A percentile compares a stretch with the other conserved stretches of the same genome.
These are phyloP conservation scores for Tetrastigma voinierianum DNA, from an alignment of 164 flowering plant genomes.

Conservation along the genomic window DNA sequence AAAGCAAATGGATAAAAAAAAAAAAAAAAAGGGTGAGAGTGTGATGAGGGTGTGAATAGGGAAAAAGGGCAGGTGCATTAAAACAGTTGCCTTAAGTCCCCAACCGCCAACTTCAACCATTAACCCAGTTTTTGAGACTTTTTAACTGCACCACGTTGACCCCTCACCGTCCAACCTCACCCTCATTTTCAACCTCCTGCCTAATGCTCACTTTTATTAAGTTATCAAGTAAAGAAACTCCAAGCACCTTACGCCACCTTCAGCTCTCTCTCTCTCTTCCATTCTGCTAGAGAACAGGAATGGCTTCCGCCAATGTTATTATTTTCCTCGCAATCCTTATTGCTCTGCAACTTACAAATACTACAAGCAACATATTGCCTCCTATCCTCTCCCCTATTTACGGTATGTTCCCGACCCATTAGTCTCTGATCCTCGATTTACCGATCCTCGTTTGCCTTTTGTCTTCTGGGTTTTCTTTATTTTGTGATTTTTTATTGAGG, in stretches of 20 bases:
- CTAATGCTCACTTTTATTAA: no score
- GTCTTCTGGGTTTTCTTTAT: conserved; percentile 9
- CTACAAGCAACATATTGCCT: conserved; percentile 21
- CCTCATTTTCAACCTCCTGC: neutral
- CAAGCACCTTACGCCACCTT: neutral
- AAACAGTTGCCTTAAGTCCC: neutral
- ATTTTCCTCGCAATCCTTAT: conserved; percentile 13
- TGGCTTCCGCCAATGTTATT: conserved; percentile 20
- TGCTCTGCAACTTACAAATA: conserved; percentile 16
- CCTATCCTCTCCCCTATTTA: conserved; percentile 33
- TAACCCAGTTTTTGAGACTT: neutral
- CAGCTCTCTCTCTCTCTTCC: neutral
- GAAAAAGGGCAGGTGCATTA: no score
- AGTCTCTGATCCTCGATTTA: neutral
- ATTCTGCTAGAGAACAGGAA: conserved; percentile 1
- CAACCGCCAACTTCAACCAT: conserved; percentile 4
- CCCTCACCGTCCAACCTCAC: neutral
- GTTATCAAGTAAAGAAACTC: neutral
- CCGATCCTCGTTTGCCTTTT: neutral
- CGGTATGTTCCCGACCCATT: conserved; percentile 16
- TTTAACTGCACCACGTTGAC: neutral
- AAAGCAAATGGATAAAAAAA: no score
- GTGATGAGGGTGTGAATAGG: no score
- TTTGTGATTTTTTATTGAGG: neutral
- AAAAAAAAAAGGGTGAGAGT: no score